A percentile compares a stretch with the other conserved stretches of the same genome.
Evolutionary conservation across 305 asterid species (phyloP).

Genomic region (Solanum chacoense): DNA sequence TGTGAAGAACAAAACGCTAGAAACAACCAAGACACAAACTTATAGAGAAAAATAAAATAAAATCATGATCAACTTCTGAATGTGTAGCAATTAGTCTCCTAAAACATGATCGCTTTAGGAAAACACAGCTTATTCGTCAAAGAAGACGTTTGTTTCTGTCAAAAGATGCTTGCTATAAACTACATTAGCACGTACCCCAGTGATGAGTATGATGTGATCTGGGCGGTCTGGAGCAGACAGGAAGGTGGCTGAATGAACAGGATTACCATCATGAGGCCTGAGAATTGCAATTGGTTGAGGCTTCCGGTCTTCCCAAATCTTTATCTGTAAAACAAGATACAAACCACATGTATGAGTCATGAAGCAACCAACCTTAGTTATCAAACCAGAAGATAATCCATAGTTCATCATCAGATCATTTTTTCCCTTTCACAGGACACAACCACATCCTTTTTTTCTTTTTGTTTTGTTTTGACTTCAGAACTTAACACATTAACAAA

Average conservation of each 20-base stretch:
- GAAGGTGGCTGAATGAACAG: conserved; percentile 79
- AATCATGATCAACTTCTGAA: not conserved
- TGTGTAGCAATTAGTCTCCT: not conserved
- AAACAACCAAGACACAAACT: not conserved
- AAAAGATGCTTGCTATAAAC: not conserved
- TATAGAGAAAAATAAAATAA: not conserved
- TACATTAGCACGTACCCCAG: conserved; percentile 53
- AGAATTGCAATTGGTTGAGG: conserved; percentile 65
- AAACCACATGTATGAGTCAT: not conserved
- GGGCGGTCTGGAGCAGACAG: conserved; percentile 79
- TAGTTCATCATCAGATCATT: not conserved
- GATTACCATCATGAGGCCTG: conserved; percentile 80
- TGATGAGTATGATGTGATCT: conserved; percentile 79
- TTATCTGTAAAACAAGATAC: conserved; percentile 44
- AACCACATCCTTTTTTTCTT: not conserved
- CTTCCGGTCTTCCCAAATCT: conserved; percentile 88
- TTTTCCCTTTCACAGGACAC: not conserved
- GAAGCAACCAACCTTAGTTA: not conserved
- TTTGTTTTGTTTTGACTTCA: not conserved
- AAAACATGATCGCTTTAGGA: not conserved
- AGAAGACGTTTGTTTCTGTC: not conserved
- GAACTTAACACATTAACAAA: not conserved
- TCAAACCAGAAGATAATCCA: not conserved
- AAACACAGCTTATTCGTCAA: not conserved
- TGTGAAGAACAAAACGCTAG: not conserved